Evolutionary conservation across 352 stramenopile genomes (phyloP), one percentile per base, ranked within the genome.

Genomic region (Phytophthora hibernalis): DNA sequence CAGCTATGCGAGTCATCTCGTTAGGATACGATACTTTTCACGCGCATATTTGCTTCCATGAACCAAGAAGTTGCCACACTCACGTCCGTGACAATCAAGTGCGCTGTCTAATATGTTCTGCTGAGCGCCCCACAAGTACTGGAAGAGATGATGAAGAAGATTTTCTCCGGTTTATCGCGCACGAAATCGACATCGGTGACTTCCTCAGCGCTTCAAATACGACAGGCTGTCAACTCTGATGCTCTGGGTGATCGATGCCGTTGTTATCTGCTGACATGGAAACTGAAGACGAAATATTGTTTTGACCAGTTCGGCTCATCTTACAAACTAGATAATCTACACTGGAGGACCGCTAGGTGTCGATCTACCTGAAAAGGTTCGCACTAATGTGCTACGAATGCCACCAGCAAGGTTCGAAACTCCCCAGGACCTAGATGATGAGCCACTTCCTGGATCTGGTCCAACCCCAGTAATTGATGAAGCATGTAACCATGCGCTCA

Each of bases 1-100:
- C 65, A 31, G 79, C 68, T 6, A 69, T 90, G 69, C 72, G 55
- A 42, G 59, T 80, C 43, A 72, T 92, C 33, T 74, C 80, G 1
- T 65, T 89, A 2, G 84, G 82, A 2, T 87, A 70, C n/a, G 82
- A 92, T 57, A 58, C 73, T 0, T 91, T 91, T 58, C 60, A 77
- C 43, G 49, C 56, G 0, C 72, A 79, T 20, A 57, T 82, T 28
- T 92, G 82, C 55, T 45, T 1, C 0, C 80, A 90, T 54, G 24
- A 76, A 33, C 18, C 59, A 20, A 59, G n/a, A n/a, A 57, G 15
- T 16, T 72, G 22, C 31, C 61, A 77, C 28, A 57, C 55, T 7
- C 20, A 21, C 10, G 13, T 71, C n/a, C 18, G 3, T 3, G 35
- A 38, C 11, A 78, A 85, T n/a, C 74, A 67, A 66, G 60, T 84